phyloP scores from a whole-genome alignment of 2,329 filamentous ascomycete species.

The Emergomyces pasteurianus region DNA sequence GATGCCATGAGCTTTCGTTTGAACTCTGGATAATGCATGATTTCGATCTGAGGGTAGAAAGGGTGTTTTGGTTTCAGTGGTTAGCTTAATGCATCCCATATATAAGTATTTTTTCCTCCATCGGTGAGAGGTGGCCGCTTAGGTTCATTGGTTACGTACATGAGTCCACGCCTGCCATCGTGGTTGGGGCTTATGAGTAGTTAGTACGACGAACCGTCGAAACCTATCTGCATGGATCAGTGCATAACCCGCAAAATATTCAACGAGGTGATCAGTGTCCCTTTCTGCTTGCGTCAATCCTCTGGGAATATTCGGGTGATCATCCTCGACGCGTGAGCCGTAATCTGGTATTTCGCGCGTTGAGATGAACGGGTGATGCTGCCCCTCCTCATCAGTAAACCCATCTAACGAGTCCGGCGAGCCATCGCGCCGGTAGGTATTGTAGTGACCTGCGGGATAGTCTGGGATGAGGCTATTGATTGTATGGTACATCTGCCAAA shows the following conservation, averaged over 20 bases:
- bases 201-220: constrained; percentile 22
- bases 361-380: constrained; percentile 20
- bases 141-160: constrained; percentile 8
- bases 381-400: constrained; percentile 13
- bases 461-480: constrained; percentile 18
- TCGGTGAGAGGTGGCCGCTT: neutral
- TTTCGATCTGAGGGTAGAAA: constrained; percentile 7
- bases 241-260: constrained; percentile 29
- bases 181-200: constrained; percentile 12
- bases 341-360: constrained; percentile 18
- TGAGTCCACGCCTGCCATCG: constrained; percentile 23
- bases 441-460: constrained; percentile 5
- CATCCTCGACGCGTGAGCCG: constrained; percentile 16
- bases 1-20: constrained; percentile 5
- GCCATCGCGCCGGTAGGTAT: constrained; percentile 4
- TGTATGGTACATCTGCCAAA: constrained; percentile 18
- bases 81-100: neutral
- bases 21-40: constrained; percentile 8
- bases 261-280: constrained; percentile 26
- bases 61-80: neutral
- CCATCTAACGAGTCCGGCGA: constrained; percentile 14
- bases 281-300: constrained; percentile 18
- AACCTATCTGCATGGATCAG: constrained; percentile 21
- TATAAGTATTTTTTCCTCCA: neutral
- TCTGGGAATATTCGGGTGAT: constrained; percentile 15